These are phyloP conservation scores for Leptographium procerum DNA, from an alignment of 2,329 filamentous ascomycete genomes.

Conservation along the genomic window DNA sequence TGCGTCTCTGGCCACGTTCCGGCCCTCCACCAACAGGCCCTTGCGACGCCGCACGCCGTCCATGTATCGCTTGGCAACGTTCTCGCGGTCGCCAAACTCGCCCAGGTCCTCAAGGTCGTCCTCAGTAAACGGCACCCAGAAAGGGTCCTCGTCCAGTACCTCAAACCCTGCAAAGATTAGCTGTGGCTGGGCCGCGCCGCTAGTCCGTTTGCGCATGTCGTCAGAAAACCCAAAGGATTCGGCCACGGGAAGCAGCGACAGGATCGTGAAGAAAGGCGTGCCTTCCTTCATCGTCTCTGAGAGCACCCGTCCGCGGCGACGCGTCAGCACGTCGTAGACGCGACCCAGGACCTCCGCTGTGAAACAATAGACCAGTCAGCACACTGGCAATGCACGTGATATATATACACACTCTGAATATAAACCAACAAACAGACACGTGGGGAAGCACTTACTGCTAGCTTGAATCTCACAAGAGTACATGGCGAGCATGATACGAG, in stretches of 20 bases:
- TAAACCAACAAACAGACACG: background rate
- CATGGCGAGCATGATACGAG: slow-evolving; percentile 92
- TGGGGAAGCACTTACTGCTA: slow-evolving; percentile 54
- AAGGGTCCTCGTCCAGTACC: slow-evolving; percentile 87
- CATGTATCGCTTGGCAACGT: slow-evolving; percentile 93
- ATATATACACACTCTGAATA: background rate
- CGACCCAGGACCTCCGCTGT: slow-evolving; percentile 84
- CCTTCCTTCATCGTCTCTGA: slow-evolving; percentile 89
- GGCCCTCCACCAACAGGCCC: slow-evolving; percentile 72
- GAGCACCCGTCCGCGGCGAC: slow-evolving; percentile 78
- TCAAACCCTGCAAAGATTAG: slow-evolving; percentile 90
- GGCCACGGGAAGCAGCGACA: slow-evolving; percentile 76
- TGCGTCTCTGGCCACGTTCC: slow-evolving; percentile 68
- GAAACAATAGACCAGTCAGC: background rate
- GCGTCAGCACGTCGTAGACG: slow-evolving; percentile 96
- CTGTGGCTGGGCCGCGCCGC: slow-evolving; percentile 82
- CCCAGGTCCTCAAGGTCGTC: slow-evolving; percentile 94
- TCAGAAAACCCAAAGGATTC: slow-evolving; percentile 94
- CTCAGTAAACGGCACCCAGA: slow-evolving; percentile 95
- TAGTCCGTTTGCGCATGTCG: slow-evolving; percentile 90
- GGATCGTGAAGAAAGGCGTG: slow-evolving; percentile 91
- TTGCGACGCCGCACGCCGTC: slow-evolving; percentile 79
- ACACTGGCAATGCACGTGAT: too few relatives aligned
- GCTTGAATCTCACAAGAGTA: slow-evolving; percentile 97
- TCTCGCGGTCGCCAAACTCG: slow-evolving; percentile 86